A percentile compares a stretch with the other conserved stretches of the same genome.
Conservation (phyloP, 768 basidiomycete species). For the Agaricus blazei region DNA sequence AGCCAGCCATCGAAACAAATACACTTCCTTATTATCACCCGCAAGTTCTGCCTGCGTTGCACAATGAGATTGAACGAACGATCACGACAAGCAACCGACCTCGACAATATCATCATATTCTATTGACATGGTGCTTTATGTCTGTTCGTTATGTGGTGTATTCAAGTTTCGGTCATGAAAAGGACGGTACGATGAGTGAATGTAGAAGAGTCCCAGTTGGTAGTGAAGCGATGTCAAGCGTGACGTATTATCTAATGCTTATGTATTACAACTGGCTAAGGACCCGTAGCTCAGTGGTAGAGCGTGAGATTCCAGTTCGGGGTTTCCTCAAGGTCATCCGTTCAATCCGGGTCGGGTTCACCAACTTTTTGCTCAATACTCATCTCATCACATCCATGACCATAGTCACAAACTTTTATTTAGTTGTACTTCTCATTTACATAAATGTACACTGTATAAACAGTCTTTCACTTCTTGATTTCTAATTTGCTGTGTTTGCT, state of each 20-base stretch:
- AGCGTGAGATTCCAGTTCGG: conserved; percentile 32
- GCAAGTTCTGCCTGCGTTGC: conserved; percentile 52
- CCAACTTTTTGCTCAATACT: not conserved
- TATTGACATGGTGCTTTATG: not conserved
- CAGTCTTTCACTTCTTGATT: not conserved
- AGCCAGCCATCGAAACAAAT: conserved; percentile 81
- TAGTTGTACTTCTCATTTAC: not conserved
- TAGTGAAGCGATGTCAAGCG: too few species aligned
- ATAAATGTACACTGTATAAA: not conserved
- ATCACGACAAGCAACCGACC: not conserved
- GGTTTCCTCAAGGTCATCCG: conserved; percentile 42
- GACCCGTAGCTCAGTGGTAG: conserved; percentile 36
- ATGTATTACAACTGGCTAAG: not conserved
- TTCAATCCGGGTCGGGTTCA: conserved; percentile 41
- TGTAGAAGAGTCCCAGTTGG: too few species aligned
- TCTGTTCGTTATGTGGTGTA: not conserved
- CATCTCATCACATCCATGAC: not conserved
- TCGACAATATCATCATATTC: conserved; percentile 8
- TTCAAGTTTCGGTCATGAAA: not conserved
- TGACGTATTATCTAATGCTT: not conserved
- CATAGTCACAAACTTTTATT: not conserved
- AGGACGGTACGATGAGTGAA: too few species aligned
- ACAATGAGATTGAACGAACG: not conserved
- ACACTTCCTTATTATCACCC: conserved; percentile 76
- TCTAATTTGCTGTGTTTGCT: not conserved